Base-by-base conservation (phyloP, 1,139 yeast species). In the Hyphopichia pseudoburtonii region DNA sequence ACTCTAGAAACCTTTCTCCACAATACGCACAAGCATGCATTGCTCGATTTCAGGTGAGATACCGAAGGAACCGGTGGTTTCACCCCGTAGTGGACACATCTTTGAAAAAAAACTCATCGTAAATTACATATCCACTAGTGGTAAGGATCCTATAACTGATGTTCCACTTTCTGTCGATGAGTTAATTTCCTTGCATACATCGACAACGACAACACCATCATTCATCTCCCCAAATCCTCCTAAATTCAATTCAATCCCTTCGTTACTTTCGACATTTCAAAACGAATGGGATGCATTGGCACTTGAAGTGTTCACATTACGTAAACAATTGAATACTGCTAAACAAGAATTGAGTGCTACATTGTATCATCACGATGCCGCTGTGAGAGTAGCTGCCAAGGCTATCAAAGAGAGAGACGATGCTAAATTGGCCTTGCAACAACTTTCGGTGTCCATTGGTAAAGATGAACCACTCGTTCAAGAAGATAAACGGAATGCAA, bases 251-350 rank as follows among this genome's bases (percentile, higher is more conserved):
- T 86, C 95, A 3, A 86, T 90, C 25, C 98, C 98, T 0, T 70
- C 86, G 8, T 60, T 90, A 46, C 66, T 90, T 34, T 68, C 87
- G 1, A 69, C 84, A 1, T 78, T 90, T 46, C 97, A 89, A 56
- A 80, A 81, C 41, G 96, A 90, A 56, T 90, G 95, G 90, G 97
- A 92, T 54, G 78, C 96, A 0, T 60, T 86, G 41, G 88, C 94
- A 26, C 64, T 90, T 39, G 97, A 92, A 54, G 72, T 85, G 32
- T 89, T 86, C 53, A 75, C 82, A 23, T 64, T 90, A 43, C 71
- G 94, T 44, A 86, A 86, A 54, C 90, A 84, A 48, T 67, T 90
- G 34, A 76, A 72, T 35, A 66, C 68, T 25, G 74, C 92, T 2
- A 73, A 85, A 43, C 79, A 84, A 50, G 94, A 88, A 51, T 62